These are phyloP conservation scores for Excoecaria agallocha DNA, from an alignment of 345 rosid species.

Conservation along the genomic window DNA sequence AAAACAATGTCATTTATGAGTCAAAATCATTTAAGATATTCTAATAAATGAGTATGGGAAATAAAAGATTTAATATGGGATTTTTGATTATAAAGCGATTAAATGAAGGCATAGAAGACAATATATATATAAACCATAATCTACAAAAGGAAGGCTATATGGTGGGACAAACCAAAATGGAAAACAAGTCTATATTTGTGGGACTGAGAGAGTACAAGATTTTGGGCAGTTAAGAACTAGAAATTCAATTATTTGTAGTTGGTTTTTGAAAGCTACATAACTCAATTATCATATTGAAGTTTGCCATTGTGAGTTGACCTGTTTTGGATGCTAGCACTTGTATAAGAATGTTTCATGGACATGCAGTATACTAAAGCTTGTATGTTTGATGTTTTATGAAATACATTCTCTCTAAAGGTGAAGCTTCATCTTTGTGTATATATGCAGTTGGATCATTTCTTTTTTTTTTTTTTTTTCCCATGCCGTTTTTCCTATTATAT, in stretches of 20 bases:
- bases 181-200: too few species aligned
- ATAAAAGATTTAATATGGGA: too few species aligned
- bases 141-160: too few species aligned
- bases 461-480: not conserved
- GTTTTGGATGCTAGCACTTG: not conserved
- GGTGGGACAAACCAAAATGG: too few species aligned
- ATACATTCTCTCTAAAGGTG: not conserved
- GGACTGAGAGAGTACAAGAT: not conserved
- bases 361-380: not conserved
- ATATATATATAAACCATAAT: too few species aligned
- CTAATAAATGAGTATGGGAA: too few species aligned
- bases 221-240: not conserved
- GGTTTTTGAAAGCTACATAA: not conserved
- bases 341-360: not conserved
- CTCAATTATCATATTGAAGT: not conserved
- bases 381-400: not conserved
- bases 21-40: too few species aligned
- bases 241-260: not conserved
- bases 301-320: not conserved
- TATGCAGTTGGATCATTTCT: slow-evolving; percentile 6
- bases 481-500: not conserved
- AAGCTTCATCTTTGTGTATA: not conserved
- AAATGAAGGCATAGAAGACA: too few species aligned
- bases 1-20: too few species aligned
- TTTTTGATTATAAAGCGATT: too few species aligned